Evolutionary conservation across 345 rosid genomes (phyloP), one percentile per base, ranked within the genome.

Genomic region (Euphorbia tirucalli): DNA sequence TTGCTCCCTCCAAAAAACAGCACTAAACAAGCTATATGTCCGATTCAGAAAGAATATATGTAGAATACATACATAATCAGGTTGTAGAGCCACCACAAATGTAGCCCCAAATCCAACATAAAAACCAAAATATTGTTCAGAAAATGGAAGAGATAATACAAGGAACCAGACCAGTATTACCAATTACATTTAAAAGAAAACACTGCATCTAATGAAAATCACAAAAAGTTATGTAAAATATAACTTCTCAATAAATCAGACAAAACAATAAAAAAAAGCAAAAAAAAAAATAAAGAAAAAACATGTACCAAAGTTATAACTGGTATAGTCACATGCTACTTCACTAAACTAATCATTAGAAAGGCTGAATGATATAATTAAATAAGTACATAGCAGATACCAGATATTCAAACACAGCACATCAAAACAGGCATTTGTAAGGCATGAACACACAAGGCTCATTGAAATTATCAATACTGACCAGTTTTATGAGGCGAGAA

Each of bases 401-500:
- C 39, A 24, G 24, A 21, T 5, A 18, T 14, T 52, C 21, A 9
- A 3, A n/a, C 35, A 16, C 24, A 37, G 37, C 49, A 37, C 2
- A 24, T 16, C 19, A 49, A 66, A 35, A 48, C 32, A 65, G 39
- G 31, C 22, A 54, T n/a, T 13, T 22, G 9, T 14, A 25, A 27
- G 14, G n/a, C 8, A 41, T 22, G 49, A 59, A 56, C 58, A 41
- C 15, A 19, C 54, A 60, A 28, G 2, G 19, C 31, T 30, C 8
- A 32, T 6, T n/a, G 4, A 4, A 22, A 43, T 13, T 22, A 30
- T 6, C 21, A 27, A 24, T 55, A 90, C 93, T 81, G 19, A 96
- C 99, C 98, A 96, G 69, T 83, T 93, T 96, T 54, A 87, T 80
- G 62, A 96, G 87, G 61, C 97, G 98, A 61, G 80, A 70, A 21